phyloP scores from a whole-genome alignment of 208 protist genomes.

The Porcisia hertigi region DNA sequence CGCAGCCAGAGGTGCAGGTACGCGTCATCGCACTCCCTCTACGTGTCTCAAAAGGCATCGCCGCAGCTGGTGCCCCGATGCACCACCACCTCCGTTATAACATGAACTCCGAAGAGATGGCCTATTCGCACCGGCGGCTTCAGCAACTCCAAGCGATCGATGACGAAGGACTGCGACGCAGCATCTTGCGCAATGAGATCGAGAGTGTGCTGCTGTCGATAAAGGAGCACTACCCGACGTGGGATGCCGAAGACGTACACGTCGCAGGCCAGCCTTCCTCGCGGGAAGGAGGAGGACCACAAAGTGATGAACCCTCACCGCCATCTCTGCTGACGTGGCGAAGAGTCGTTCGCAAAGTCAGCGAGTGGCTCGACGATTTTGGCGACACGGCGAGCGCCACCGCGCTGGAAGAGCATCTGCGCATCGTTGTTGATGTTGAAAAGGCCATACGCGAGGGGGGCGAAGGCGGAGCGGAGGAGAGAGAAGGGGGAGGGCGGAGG shows the following conservation, averaged over 20 bases:
- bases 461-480: too few species aligned
- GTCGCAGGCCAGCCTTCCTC: not conserved
- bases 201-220: conserved; percentile 54
- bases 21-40: not conserved
- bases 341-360: conserved; percentile 31
- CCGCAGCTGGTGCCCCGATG: not conserved
- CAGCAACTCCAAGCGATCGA: conserved; percentile 50
- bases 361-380: conserved; percentile 60
- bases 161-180: conserved; percentile 42
- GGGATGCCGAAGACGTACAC: conserved; percentile 19
- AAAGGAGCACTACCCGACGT: conserved; percentile 43
- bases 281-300: not conserved
- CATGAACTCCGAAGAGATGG: conserved; percentile 37
- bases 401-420: conserved; percentile 32
- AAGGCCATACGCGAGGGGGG: conserved; percentile 5
- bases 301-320: not conserved
- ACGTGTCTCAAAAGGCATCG: not conserved
- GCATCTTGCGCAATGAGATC: conserved; percentile 68
- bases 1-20: not conserved
- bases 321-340: conserved; percentile 30
- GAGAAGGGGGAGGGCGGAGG: too few species aligned
- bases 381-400: conserved; percentile 40
- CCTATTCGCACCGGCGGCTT: conserved; percentile 33
- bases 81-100: conserved; percentile 25
- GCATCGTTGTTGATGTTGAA: conserved; percentile 4